A percentile compares a stretch with the other conserved stretches of the same genome.
These are phyloP conservation scores for Colletotrichum destructivum DNA, from an alignment of 2,329 filamentous ascomycete species.

Conservation along the genomic window DNA sequence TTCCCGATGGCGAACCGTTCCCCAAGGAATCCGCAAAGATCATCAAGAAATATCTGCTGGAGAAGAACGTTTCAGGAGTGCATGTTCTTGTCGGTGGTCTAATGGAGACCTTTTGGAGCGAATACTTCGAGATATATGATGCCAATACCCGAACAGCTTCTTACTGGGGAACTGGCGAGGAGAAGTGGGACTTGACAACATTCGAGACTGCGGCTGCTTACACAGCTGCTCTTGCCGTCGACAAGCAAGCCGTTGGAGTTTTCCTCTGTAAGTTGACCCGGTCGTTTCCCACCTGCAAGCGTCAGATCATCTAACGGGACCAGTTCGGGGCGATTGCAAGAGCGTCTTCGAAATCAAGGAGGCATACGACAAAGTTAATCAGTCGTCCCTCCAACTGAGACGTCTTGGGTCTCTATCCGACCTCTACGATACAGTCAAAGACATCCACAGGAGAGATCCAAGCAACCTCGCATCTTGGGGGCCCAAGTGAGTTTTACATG, in stretches of 20 bases:
- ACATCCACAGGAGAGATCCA: too few species aligned
- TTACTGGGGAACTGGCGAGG: constrained; percentile 55
- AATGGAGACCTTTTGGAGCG: constrained; percentile 52
- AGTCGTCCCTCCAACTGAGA: too few species aligned
- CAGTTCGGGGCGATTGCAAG: too few species aligned
- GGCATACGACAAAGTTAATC: too few species aligned
- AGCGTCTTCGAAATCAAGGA: too few species aligned
- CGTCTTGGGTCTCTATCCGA: too few species aligned
- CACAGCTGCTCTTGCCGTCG: constrained; percentile 43
- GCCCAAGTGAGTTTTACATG: too few species aligned
- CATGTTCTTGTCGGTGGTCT: constrained; percentile 58
- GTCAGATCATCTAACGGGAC: too few species aligned
- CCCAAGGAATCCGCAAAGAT: constrained; percentile 58
- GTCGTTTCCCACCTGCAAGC: background rate
- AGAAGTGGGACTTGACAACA: constrained; percentile 54
- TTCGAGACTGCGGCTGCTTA: constrained; percentile 56
- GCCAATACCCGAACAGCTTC: constrained; percentile 45
- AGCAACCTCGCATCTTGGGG: too few species aligned
- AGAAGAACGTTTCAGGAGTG: constrained; percentile 56
- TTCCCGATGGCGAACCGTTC: constrained; percentile 54
- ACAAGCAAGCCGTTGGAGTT: background rate
- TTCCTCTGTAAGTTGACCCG: background rate
- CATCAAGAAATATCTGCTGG: constrained; percentile 55
- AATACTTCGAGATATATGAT: constrained; percentile 46
- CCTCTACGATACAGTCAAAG: too few species aligned